A percentile compares a stretch with the other conserved stretches of the same genome.
Evolutionary conservation across 768 basidiomycete genomes (phyloP).

Genomic region (Kwoniella europaea): DNA sequence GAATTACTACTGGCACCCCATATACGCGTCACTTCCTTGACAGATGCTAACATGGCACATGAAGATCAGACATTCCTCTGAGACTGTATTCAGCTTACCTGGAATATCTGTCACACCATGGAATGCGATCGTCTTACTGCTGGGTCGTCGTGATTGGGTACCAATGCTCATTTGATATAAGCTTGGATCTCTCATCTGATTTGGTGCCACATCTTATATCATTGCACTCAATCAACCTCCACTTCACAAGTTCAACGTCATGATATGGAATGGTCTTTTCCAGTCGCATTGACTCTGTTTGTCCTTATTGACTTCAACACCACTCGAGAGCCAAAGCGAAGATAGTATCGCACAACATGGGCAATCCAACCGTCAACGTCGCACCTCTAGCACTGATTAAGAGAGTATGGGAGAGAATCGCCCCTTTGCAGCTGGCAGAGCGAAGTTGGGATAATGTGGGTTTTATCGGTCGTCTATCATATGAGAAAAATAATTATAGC

Average conservation of each 20-base stretch:
- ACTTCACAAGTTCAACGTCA: not conserved
- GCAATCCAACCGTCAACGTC: constrained; percentile 5
- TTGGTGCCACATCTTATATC: not conserved
- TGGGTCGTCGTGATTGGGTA: too few relatives aligned
- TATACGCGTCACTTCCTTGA: not conserved
- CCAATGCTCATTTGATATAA: too few relatives aligned
- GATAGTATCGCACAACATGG: constrained; percentile 12
- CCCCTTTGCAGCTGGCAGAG: constrained; percentile 82
- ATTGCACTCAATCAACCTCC: not conserved
- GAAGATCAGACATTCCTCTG: not conserved
- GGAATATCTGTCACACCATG: too few relatives aligned
- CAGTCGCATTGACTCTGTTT: too few relatives aligned
- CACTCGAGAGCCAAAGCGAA: too few relatives aligned
- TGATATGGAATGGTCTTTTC: too few relatives aligned
- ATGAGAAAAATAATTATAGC: too few relatives aligned
- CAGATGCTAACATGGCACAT: not conserved
- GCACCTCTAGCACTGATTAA: constrained; percentile 50
- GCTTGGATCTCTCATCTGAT: not conserved
- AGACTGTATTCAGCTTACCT: not conserved
- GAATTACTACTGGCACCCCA: not conserved
- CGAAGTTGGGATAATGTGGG: constrained; percentile 89
- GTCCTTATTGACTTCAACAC: too few relatives aligned
- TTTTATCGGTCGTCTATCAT: constrained; percentile 11
- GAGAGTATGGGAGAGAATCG: constrained; percentile 64
- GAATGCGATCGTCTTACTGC: too few relatives aligned